Evolutionary conservation across 208 protist genomes (phyloP), one percentile per base, ranked within the genome.

Genomic region (Kentomonas sorsogonicus): DNA sequence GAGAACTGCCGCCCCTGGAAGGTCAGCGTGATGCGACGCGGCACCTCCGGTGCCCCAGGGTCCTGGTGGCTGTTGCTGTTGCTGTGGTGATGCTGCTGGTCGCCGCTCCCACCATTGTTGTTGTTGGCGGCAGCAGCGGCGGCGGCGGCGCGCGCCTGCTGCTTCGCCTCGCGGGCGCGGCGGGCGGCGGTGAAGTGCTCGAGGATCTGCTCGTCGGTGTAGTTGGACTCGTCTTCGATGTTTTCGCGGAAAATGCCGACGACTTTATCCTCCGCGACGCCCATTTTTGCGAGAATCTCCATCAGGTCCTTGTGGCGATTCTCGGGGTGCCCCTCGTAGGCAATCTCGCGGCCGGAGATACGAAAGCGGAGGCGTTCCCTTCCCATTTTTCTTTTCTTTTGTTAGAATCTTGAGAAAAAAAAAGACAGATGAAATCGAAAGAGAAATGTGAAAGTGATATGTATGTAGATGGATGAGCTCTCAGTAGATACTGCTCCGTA

Each of bases 211-310:
- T 70, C 69, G 43, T 86, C 78, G 2, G 75, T 72, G 58, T 69
- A 81, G 22, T 63, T 53, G 16, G 25, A 15, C 43, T 75, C 47
- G 27, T 74, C 74, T 10, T 78, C 69, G 55, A 92, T 87, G 51
- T 92, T 92, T 27, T 87, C 76, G 29, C 78, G 77, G 51, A 86
- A 89, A 6, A 77, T 73, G 22, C 53, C 34, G 15, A 93, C 52
- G 23, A 77, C 81, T 1, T 40, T 67, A 20, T 67, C 57, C 18
- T 83, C 53, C 23, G 46, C 51, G 33, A 87, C 74, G 11, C 70
- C 69, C 67, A 93, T 59, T 61, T 88, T 93, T 18, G 72, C 73
- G 29, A 93, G 59, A 63, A 93, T 88, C 45, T 87, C 79, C 62
- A 93, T 77, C 18, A 93, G 52, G 58, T 93, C 85, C 57, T 78